These are phyloP conservation scores for Saturnispora kantuleensis DNA, from an alignment of 805 yeast species.

Conservation along the genomic window DNA sequence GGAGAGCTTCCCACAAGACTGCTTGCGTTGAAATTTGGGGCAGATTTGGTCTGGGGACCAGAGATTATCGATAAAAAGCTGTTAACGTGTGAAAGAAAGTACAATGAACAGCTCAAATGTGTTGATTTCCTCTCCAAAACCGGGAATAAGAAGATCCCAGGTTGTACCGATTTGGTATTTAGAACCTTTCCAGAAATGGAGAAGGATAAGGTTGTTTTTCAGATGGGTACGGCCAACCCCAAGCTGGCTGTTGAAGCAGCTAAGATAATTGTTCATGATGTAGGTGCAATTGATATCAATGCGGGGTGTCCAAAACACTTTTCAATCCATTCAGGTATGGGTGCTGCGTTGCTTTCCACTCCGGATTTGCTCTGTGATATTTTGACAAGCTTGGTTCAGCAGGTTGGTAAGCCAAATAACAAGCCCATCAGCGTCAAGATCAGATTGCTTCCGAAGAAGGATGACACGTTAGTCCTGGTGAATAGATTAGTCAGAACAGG, in stretches of 20 bases:
- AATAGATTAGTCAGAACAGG: conserved; percentile 61
- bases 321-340: conserved; percentile 93
- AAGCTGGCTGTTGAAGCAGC: conserved; percentile 87
- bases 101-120: conserved; percentile 47
- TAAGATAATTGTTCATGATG: conserved; percentile 67
- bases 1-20: conserved; percentile 90
- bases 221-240: conserved; percentile 81
- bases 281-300: conserved; percentile 86
- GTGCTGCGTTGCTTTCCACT: conserved; percentile 78
- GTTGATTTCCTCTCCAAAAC: conserved; percentile 44
- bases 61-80: conserved; percentile 86
- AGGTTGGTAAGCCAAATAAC: conserved; percentile 67
- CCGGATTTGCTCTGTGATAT: conserved; percentile 75
- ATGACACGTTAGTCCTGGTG: conserved; percentile 53
- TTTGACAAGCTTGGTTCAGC: conserved; percentile 52
- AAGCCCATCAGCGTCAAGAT: conserved; percentile 90
- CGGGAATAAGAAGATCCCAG: conserved; percentile 34
- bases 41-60: conserved; percentile 95
- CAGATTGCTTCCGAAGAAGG: conserved; percentile 57
- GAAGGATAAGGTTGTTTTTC: conserved; percentile 64
- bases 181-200: conserved; percentile 62
- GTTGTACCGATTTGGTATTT: conserved; percentile 46
- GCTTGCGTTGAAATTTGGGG: conserved; percentile 72
- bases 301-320: conserved; percentile 98
- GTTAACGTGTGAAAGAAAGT: conserved; percentile 54